A percentile compares a stretch with the other conserved stretches of the same genome.
Evolutionary conservation across 306 rosid species (phyloP).

Genomic region (Hippophae rhamnoides): DNA sequence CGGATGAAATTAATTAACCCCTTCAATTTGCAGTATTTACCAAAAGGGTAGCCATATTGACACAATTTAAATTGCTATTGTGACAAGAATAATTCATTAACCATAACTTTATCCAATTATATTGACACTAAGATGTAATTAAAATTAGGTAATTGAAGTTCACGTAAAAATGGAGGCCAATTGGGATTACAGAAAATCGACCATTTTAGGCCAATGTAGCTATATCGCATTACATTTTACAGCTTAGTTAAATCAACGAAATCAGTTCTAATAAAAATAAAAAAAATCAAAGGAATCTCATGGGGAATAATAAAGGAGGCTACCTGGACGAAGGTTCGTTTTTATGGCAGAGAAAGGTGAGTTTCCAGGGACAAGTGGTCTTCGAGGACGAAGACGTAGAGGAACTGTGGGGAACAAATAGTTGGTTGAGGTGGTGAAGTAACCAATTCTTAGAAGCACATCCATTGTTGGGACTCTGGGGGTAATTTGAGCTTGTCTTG

Average conservation of each 20-base stretch:
- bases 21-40: not conserved
- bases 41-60: not conserved
- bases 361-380: conserved; percentile 15
- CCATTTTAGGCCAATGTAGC: not conserved
- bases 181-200: not conserved
- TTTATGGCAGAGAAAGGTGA: conserved; percentile 24
- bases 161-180: not conserved
- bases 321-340: conserved; percentile 46
- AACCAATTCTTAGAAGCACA: conserved; percentile 40
- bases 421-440: conserved; percentile 22
- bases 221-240: not conserved
- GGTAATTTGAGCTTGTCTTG: not conserved
- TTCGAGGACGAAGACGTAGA: conserved; percentile 25
- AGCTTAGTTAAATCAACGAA: not conserved
- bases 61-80: too few species aligned
- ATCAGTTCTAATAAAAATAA: not conserved
- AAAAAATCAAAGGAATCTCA: not conserved
- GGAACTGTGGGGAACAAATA: conserved; percentile 28
- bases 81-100: too few species aligned
- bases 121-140: too few species aligned
- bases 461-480: conserved; percentile 26
- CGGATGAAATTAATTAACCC: not conserved
- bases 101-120: too few species aligned
- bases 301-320: not conserved
- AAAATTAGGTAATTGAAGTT: too few species aligned